Evolutionary conservation across 202 grass and related monocot genomes (phyloP).

Genomic region (Zizania palustris): DNA sequence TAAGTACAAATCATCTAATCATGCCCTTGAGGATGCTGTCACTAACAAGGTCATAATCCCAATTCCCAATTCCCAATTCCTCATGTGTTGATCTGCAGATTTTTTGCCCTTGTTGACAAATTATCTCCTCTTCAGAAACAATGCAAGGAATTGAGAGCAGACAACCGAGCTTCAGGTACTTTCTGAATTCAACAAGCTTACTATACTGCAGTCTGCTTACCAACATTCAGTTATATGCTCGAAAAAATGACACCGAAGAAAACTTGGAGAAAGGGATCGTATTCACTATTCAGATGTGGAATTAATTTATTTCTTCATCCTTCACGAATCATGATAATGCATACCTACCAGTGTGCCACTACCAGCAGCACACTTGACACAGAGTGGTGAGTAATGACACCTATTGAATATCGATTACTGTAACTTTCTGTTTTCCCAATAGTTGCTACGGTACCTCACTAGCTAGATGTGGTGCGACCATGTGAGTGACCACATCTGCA

Average conservation of each 20-base stretch:
- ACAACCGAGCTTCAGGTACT: not conserved
- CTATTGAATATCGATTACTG: too few relatives aligned
- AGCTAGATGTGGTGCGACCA: not conserved
- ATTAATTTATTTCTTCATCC: not conserved
- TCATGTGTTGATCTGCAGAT: not conserved
- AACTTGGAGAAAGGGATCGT: not conserved
- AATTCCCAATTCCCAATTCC: not conserved
- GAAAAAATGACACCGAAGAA: not conserved
- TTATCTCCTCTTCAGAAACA: not conserved
- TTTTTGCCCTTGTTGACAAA: not conserved
- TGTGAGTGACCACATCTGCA: constrained; percentile 7
- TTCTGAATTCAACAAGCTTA: not conserved
- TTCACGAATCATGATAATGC: not conserved
- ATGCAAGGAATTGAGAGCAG: not conserved
- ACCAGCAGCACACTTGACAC: not conserved
- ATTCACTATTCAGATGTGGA: not conserved
- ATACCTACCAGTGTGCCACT: not conserved
- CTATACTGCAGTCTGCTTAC: not conserved
- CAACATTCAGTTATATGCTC: not conserved
- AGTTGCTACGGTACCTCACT: not conserved
- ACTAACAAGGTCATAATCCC: too few relatives aligned
- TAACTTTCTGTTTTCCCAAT: not conserved
- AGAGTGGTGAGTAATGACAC: not conserved
- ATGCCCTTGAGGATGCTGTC: not conserved
- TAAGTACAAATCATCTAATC: not conserved